Conservation (phyloP, 2,329 filamentous ascomycete genomes). For the Cladosporium cucumerinum region DNA sequence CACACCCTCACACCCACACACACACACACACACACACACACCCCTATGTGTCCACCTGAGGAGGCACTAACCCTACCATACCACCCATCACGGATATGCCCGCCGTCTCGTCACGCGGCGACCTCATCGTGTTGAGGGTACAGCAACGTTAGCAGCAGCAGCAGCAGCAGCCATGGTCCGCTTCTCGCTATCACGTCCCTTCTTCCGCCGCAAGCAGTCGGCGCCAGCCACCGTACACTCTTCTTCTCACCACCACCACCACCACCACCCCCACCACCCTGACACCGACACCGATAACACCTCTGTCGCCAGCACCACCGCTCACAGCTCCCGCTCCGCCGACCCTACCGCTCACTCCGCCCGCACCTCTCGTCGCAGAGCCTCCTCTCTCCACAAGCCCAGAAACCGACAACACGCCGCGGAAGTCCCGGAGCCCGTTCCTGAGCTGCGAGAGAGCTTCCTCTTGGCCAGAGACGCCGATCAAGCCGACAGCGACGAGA, state of each 20-base stretch:
- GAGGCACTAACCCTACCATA: not conserved
- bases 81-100: constrained; percentile 6
- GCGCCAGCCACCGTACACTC: constrained; percentile 18
- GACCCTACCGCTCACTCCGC: not conserved
- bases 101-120: constrained; percentile 8
- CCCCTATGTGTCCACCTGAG: not conserved
- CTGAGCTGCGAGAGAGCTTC: constrained; percentile 20
- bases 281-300: constrained; percentile 20
- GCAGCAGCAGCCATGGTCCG: constrained; percentile 19
- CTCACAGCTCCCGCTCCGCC: constrained; percentile 15
- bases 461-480: constrained; percentile 3
- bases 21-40: not conserved
- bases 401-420: constrained; percentile 13
- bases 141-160: not conserved
- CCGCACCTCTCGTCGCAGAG: not conserved
- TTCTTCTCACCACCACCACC: not conserved
- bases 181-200: constrained; percentile 22
- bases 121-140: not conserved
- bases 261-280: not conserved
- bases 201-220: constrained; percentile 25
- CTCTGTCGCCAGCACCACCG: constrained; percentile 22
- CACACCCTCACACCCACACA: too few relatives aligned
- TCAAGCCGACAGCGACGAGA: not conserved
- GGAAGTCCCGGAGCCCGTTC: constrained; percentile 20
- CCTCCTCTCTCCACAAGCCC: not conserved